Evolutionary conservation across 208 protist species (phyloP), one percentile per base, ranked within the genome.

Genomic region (Acanthamoeba culbertsoni): DNA sequence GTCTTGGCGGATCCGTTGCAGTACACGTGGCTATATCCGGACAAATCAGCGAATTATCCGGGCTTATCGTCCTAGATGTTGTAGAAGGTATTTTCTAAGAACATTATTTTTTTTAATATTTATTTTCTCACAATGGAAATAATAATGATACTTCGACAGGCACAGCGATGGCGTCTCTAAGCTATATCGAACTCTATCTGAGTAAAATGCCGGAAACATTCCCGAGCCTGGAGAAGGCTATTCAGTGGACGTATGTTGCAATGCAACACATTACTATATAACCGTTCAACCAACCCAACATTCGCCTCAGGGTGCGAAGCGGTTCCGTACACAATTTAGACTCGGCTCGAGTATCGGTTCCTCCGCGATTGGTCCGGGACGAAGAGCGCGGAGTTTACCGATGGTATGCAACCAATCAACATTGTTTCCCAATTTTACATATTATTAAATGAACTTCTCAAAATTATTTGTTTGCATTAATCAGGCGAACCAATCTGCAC

Each of bases 11-110:
- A 33, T 92, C 94, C 7, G 82, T 96, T 10, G 95, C 71, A 5
- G 82, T 94, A 8, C 75, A 92, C 46, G 23, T 62, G 0, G 75
- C 93, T 48, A 33, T 48, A 2, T 71, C 57, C 7, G 55, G 86
- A 31, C n/a, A 33, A 20, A 42, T 75, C n/a, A 40, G 35, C 4
- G 23, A 79, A 55, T 35, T 48, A 12, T 28, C 62, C 73, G 94
- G 73, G 12, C 20, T 96, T 4, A 37, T 96, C 35, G 95, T 96
- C 14, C 35, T 96, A 2, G 95, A 96, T 91, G 95, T 96, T 10
- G 95, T 96, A 20, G 95, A 96, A 92, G 95, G 95, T 37, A 96
- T 84, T 10, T 84, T 93, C 2, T 31, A 53, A 20, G 55, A n/a
- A n/a, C n/a, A n/a, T 77, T 46, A 16, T 88, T 46, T 71, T 46